These are phyloP conservation scores for Fusarium palustre DNA, from an alignment of 2,329 filamentous ascomycete genomes.

Conservation along the genomic window DNA sequence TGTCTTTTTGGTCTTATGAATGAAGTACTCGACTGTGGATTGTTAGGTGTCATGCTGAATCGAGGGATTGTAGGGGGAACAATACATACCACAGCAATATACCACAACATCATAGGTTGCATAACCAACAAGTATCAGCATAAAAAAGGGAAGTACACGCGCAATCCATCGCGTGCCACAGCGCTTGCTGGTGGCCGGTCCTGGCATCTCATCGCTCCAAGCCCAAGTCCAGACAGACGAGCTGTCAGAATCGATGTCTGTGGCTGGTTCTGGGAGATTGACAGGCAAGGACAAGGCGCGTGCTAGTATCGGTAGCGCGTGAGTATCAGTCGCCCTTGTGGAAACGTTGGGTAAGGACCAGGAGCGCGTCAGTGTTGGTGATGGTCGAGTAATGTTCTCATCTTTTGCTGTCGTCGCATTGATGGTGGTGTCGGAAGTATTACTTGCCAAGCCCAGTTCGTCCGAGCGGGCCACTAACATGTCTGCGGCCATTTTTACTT, in stretches of 20 bases:
- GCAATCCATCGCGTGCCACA: conserved; percentile 51
- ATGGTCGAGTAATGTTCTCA: conserved; percentile 25
- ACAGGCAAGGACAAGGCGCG: neutral
- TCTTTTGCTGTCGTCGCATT: conserved; percentile 18
- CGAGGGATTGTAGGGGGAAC: neutral
- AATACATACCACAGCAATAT: conserved; percentile 72
- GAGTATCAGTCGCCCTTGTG: neutral
- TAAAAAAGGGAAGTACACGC: conserved; percentile 75
- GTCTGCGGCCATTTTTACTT: neutral
- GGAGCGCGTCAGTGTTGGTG: conserved; percentile 1
- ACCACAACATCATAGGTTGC: conserved; percentile 78
- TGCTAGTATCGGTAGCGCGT: neutral
- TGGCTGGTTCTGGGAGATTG: neutral
- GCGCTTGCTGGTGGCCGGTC: conserved; percentile 45
- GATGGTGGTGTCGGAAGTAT: neutral
- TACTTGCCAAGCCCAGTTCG: conserved; percentile 11
- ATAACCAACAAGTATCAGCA: conserved; percentile 75
- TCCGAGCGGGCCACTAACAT: conserved; percentile 9
- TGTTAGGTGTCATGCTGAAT: neutral
- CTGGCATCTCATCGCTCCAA: conserved; percentile 51
- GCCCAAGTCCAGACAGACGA: conserved; percentile 13
- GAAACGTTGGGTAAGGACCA: neutral
- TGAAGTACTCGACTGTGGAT: conserved; percentile 73
- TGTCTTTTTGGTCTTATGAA: conserved; percentile 60
- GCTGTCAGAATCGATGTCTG: neutral